These are phyloP conservation scores for Exophiala xenobiotica DNA, from an alignment of 2,329 filamentous ascomycete species.

Conservation along the genomic window DNA sequence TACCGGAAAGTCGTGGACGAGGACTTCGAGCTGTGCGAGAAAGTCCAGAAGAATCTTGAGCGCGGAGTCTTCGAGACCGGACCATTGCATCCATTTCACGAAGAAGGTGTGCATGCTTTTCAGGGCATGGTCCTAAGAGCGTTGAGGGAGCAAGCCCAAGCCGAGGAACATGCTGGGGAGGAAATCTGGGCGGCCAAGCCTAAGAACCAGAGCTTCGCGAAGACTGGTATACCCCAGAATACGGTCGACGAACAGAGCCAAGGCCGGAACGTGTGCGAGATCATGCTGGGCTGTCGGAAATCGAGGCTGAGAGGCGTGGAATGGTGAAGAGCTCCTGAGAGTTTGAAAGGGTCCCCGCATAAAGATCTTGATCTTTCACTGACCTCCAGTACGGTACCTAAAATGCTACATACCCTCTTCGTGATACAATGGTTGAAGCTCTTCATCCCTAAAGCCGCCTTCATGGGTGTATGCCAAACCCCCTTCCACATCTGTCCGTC, in stretches of 20 bases:
- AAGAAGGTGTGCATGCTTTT: constrained; percentile 60
- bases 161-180: constrained; percentile 44
- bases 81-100: constrained; percentile 60
- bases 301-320: background rate
- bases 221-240: background rate
- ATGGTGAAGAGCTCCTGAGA: background rate
- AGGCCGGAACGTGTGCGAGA: background rate
- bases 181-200: constrained; percentile 53
- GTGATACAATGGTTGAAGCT: background rate
- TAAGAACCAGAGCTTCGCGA: background rate
- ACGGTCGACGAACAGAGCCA: background rate
- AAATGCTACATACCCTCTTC: background rate
- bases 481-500: background rate
- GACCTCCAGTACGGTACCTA: background rate
- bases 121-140: constrained; percentile 52
- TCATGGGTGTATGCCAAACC: background rate
- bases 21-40: constrained; percentile 58
- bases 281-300: constrained; percentile 1
- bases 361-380: background rate
- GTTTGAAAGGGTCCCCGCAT: background rate
- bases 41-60: constrained; percentile 53
- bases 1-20: constrained; percentile 61
- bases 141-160: constrained; percentile 48
- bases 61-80: constrained; percentile 59
- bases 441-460: background rate